Evolutionary conservation across 768 basidiomycete species (phyloP), one percentile per base, ranked within the genome.

Genomic region (Suillus tomentosus): DNA sequence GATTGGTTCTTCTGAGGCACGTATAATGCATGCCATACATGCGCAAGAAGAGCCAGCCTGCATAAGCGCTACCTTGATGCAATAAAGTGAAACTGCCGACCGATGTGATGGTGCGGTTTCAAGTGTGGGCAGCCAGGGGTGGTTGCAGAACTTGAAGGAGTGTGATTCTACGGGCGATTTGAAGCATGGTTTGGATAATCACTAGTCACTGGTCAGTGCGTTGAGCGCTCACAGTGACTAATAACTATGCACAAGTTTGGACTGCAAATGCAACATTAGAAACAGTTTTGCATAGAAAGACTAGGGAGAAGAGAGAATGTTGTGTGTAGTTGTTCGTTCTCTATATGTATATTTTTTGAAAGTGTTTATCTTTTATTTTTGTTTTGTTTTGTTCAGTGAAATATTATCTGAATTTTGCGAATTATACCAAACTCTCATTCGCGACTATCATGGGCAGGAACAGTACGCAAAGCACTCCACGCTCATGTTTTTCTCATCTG

Each of bases 381-480:
- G 31, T 31, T 27, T 27, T 27, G 42, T 43, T 45, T 45, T 10
- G 19, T 47, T 56, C 14, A 19, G 19, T 22, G n/a, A 24, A 39
- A 56, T 24, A 39, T 24, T 3, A 10, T 57, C 22, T 37, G 36
- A 6, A 37, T 8, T 37, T 31, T 22, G 22, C 22, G 22, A 22
- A 22, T 27, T 17, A 39, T 7, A 40, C 24, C 15, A 40, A 39
- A 27, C 22, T 39, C 39, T 39, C 39, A 42, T 27, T 27, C 24
- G 9, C 40, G 4, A 31, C 27, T 5, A 42, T 42, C 57, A 77
- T 75, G 75, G 69, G 68, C 45, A 77, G 74, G 64, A 75, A 72
- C 55, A 75, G 74, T 75, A 65, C 64, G 75, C 64, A 58, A 55
- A 47, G 34, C 10, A 11, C 14, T 37, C 31, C 54, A 55, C 56